Evolutionary conservation across 805 yeast species (phyloP).

Genomic region (Groenewaldozyma tartarivorans): DNA sequence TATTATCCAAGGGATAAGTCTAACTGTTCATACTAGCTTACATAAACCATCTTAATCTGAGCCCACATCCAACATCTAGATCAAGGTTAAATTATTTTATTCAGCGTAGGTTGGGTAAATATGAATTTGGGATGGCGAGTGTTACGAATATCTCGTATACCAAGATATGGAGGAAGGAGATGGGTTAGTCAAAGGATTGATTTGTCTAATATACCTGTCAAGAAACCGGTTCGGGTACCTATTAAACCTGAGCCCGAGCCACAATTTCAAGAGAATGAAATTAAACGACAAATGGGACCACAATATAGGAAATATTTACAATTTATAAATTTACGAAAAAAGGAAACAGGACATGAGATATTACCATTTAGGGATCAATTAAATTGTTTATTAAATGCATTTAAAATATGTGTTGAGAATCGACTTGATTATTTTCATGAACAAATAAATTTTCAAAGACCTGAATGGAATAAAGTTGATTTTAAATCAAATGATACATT

Average conservation of each 20-base stretch:
- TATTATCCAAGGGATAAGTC: too few relatives aligned
- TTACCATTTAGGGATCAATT: neutral
- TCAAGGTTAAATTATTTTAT: too few relatives aligned
- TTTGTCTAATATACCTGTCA: too few relatives aligned
- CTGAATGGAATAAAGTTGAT: neutral
- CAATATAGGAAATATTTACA: neutral
- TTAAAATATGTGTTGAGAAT: neutral
- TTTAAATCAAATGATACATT: neutral
- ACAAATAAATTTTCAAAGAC: neutral
- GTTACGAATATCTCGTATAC: too few relatives aligned
- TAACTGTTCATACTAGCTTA: too few relatives aligned
- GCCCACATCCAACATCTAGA: too few relatives aligned
- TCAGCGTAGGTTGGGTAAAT: too few relatives aligned
- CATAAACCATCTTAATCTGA: too few relatives aligned
- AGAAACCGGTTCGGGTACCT: too few relatives aligned
- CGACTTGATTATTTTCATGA: neutral
- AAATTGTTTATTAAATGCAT: neutral
- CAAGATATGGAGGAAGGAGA: too few relatives aligned
- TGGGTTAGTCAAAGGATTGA: too few relatives aligned
- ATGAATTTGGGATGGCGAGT: too few relatives aligned
- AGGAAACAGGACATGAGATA: neutral
- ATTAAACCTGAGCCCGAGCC: neutral
- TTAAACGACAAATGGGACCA: neutral
- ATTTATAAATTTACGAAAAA: neutral
- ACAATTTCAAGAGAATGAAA: neutral